Percentiles rank a stretch among this genome's conserved stretches.
These are phyloP conservation scores for Hortiboletus campestris DNA, from an alignment of 768 basidiomycete genomes.

Conservation along the genomic window DNA sequence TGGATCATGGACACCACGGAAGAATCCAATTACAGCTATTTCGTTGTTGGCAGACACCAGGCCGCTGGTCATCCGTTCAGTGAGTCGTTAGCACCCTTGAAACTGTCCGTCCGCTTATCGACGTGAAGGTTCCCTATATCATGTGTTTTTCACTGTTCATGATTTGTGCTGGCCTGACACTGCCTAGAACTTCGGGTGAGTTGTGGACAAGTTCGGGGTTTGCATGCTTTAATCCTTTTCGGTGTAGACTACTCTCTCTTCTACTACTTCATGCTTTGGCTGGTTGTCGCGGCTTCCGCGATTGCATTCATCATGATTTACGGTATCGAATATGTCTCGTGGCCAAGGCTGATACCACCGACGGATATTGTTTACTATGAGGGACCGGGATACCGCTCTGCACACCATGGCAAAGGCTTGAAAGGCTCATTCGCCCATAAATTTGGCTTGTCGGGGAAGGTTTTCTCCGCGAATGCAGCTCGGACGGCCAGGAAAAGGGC, in stretches of 20 bases:
- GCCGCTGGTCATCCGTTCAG: slow-evolving; percentile 81
- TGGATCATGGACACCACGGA: slow-evolving; percentile 85
- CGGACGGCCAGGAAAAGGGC: slow-evolving; percentile 38
- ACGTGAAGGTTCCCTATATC: slow-evolving; percentile 74
- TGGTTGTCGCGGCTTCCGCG: slow-evolving; percentile 58
- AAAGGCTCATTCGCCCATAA: slow-evolving; percentile 35
- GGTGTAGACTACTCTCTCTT: slow-evolving; percentile 74
- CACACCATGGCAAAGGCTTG: slow-evolving; percentile 73
- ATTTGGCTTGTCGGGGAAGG: slow-evolving; percentile 35
- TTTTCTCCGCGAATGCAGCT: slow-evolving; percentile 39
- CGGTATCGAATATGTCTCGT: slow-evolving; percentile 92
- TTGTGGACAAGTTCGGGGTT: slow-evolving; percentile 9
- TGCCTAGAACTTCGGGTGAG: slow-evolving; percentile 86
- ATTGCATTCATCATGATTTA: slow-evolving; percentile 74
- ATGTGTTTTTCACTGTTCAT: slow-evolving; percentile 82
- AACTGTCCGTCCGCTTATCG: slow-evolving; percentile 2
- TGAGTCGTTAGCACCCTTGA: slow-evolving; percentile 38
- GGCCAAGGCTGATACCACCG: slow-evolving; percentile 85
- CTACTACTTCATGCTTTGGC: slow-evolving; percentile 85
- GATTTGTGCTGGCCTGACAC: slow-evolving; percentile 80
- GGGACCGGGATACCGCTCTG: slow-evolving; percentile 85
- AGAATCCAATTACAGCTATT: slow-evolving; percentile 64
- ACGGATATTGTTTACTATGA: slow-evolving; percentile 80
- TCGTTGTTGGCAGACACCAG: slow-evolving; percentile 76
- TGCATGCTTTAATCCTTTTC: neutral